Conservation (phyloP, 345 rosid genomes). For the Ricinus communis region DNA sequence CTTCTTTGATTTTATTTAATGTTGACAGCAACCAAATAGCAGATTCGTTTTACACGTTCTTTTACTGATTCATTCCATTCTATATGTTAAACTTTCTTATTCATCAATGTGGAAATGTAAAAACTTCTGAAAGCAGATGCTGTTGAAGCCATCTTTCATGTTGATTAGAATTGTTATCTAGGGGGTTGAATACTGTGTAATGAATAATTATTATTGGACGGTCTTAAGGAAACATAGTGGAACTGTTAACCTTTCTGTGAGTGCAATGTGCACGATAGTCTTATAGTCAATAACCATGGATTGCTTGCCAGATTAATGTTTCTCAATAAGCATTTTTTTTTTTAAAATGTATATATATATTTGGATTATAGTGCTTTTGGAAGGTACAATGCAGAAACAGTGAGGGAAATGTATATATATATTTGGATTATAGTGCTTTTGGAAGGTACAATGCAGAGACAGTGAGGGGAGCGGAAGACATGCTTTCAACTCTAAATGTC, state of each 20-base stretch:
- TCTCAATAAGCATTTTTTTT: neutral
- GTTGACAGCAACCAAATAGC: neutral
- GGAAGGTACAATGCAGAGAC: no score
- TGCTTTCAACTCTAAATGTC: no score
- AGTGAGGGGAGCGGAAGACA: no score
- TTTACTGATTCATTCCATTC: neutral
- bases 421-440: neutral
- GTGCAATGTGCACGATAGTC: no score
- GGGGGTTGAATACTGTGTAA: neutral
- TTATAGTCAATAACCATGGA: neutral
- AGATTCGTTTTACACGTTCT: neutral
- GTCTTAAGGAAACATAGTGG: no score
- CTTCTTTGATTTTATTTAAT: neutral
- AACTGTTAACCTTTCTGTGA: no score
- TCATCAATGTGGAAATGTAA: neutral
- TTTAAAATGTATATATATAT: no score
- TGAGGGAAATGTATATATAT: no score
- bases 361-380: neutral
- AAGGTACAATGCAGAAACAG: no score
- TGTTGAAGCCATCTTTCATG: neutral
- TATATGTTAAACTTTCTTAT: neutral
- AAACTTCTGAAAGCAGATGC: neutral
- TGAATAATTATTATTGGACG: no score
- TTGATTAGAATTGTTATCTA: neutral
- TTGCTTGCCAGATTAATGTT: neutral